Base-by-base conservation (phyloP, 257 asterid genomes). In the Perilla frutescens region DNA sequence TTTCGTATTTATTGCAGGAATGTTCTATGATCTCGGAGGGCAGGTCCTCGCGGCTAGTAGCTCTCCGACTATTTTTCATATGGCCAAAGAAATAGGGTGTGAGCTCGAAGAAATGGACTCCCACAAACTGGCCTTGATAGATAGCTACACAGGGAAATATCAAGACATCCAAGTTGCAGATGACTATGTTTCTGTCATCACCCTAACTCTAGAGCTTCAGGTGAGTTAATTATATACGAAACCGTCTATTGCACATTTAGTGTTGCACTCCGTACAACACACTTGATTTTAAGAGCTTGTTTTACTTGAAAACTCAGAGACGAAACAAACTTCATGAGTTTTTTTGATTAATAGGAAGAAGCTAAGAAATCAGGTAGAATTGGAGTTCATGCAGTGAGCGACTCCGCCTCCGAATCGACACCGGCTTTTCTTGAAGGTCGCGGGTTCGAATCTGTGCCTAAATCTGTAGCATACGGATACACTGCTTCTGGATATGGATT, bases 401-500 rank as follows among this genome's bases (percentile, higher is more conserved):
- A 79, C 53, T 43, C 72, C 2, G 97, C 97, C 70, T 80, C 89
- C 26, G 97, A 91, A 34, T 54, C 66, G 45, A 89, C 95, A 31
- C 91, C 92, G 3, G 58, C 58, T 1, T 91, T 91, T 84, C 94
- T 91, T 5, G 89, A 86, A 77, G 73, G 74, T 0, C 87, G 72
- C 34, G 93, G 94, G 51, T 26, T 91, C 54, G 82, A 81, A 70
- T 81, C 89, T 2, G 80, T 89, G 34, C 96, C 97, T 0, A 85
- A 87, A 77, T 86, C 97, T n/a, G 96, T 91, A 49, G 89, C 87
- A 34, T 87, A 87, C 61, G 97, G 97, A 4, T 91, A 84, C 56
- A 91, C 96, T 8, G 97, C 97, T 73, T 91, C 97, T 4, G 97
- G 97, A 68, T 91, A 89, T 65, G 96, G 97, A 49, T 91, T 87